Conservation (phyloP, 352 stramenopile species). For the Stramenopiles sp. region DNA sequence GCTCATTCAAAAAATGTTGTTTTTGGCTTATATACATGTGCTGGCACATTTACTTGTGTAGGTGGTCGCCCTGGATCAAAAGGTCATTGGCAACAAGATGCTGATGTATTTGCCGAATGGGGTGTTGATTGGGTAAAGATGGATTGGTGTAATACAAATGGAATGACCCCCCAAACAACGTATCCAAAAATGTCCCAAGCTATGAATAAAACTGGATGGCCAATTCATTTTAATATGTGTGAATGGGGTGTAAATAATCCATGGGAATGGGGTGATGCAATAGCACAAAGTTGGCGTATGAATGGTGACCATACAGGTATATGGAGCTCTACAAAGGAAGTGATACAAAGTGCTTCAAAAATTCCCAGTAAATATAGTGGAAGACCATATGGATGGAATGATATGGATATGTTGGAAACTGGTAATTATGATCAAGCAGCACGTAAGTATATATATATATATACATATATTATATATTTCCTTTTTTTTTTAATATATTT, state of each 20-base stretch:
- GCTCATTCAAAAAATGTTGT: not conserved
- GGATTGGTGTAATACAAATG: not conserved
- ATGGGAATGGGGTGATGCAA: not conserved
- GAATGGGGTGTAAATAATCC: constrained; percentile 6
- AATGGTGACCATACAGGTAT: not conserved
- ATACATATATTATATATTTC: too few relatives aligned
- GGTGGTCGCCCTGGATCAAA: not conserved
- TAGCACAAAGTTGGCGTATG: not conserved
- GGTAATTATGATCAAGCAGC: not conserved
- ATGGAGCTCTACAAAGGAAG: not conserved
- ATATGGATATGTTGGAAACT: constrained; percentile 8
- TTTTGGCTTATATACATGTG: not conserved
- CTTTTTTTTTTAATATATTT: too few relatives aligned
- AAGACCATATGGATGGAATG: constrained; percentile 4
- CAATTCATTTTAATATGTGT: constrained; percentile 4
- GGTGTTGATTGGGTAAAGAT: not conserved
- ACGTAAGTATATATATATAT: too few relatives aligned
- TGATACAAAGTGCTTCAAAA: not conserved
- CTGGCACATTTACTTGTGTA: not conserved
- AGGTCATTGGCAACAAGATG: not conserved
- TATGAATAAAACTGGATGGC: not conserved
- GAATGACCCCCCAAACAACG: not conserved
- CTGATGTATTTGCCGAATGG: not conserved
- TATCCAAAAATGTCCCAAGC: constrained; percentile 2
- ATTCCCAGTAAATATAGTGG: constrained; percentile 6